phyloP scores from a whole-genome alignment of 139 green algal species.

The Chlamydomonas eustigma region DNA sequence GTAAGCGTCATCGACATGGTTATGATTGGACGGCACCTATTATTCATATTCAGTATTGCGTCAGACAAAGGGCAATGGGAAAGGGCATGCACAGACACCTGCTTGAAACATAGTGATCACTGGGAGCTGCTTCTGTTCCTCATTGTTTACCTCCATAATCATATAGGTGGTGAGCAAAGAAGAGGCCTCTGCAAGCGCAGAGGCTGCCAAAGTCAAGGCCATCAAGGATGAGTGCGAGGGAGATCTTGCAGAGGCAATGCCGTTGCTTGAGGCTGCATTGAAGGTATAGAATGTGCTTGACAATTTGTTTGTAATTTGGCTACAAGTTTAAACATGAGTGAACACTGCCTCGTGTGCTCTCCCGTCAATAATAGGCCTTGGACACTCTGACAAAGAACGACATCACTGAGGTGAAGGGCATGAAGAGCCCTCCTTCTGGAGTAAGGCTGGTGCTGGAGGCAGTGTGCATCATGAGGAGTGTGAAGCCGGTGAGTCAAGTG shows the following conservation, averaged over 20 bases:
- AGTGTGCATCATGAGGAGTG: conserved; percentile 73
- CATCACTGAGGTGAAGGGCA: conserved; percentile 80
- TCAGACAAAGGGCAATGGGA: too few species aligned
- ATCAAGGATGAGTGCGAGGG: conserved; percentile 76
- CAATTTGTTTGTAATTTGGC: neutral
- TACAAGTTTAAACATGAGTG: neutral
- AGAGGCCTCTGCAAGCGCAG: conserved; percentile 60
- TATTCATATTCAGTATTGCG: too few species aligned
- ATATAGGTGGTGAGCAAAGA: conserved; percentile 68
- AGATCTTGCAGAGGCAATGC: conserved; percentile 64
- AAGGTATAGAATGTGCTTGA: conserved; percentile 5
- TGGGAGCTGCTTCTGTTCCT: too few species aligned
- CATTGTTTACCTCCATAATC: too few species aligned
- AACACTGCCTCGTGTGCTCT: conserved; percentile 12
- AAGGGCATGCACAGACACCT: too few species aligned
- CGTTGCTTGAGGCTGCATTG: conserved; percentile 63
- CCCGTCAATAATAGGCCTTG: conserved; percentile 47
- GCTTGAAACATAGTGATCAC: too few species aligned
- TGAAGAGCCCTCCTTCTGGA: conserved; percentile 74
- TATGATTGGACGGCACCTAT: too few species aligned
- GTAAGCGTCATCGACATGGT: too few species aligned
- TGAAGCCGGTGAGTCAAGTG: conserved; percentile 52
- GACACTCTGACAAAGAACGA: conserved; percentile 77
- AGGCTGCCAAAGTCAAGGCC: conserved; percentile 65
- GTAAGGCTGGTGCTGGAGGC: conserved; percentile 70